These are phyloP conservation scores for Chlorencoelia australis DNA, from an alignment of 2,329 filamentous ascomycete genomes.

Conservation along the genomic window DNA sequence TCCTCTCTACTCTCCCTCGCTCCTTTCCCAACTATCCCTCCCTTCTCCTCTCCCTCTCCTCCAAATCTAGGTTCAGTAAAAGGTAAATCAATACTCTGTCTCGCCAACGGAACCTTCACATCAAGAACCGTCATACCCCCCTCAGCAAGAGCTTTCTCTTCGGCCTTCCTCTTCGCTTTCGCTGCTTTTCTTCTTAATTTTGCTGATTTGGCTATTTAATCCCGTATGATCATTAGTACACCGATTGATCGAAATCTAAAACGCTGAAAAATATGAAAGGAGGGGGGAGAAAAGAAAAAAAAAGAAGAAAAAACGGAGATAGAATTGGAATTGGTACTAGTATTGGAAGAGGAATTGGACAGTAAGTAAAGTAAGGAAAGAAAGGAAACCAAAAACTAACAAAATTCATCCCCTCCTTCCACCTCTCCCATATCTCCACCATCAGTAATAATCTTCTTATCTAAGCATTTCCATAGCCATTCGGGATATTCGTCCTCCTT, in stretches of 20 bases:
- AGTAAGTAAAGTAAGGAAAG: background rate
- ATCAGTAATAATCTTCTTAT: conserved; percentile 45
- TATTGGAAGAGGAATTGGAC: background rate
- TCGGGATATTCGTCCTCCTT: conserved; percentile 67
- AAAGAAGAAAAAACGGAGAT: too few relatives aligned
- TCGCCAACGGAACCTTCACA: conserved; percentile 63
- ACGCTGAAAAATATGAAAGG: too few relatives aligned
- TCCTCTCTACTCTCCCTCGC: conserved; percentile 45
- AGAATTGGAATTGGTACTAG: too few relatives aligned
- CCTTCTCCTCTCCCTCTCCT: conserved; percentile 27
- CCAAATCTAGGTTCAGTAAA: too few relatives aligned
- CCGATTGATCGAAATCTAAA: too few relatives aligned
- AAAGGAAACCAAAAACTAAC: conserved; percentile 40
- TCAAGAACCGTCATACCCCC: conserved; percentile 56
- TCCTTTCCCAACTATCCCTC: conserved; percentile 35
- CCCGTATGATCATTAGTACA: too few relatives aligned
- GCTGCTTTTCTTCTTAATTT: conserved; percentile 66
- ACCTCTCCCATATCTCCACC: conserved; percentile 38
- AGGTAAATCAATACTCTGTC: conserved; percentile 69
- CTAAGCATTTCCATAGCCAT: conserved; percentile 70
- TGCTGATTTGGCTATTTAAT: conserved; percentile 69
- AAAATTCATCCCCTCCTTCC: conserved; percentile 64
- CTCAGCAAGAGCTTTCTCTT: conserved; percentile 50
- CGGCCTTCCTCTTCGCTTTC: conserved; percentile 47
- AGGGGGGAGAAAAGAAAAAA: too few relatives aligned